A percentile compares a stretch with the other conserved stretches of the same genome.
phyloP scores from a whole-genome alignment of 306 rosid genomes.

The Benincasa hispida region DNA sequence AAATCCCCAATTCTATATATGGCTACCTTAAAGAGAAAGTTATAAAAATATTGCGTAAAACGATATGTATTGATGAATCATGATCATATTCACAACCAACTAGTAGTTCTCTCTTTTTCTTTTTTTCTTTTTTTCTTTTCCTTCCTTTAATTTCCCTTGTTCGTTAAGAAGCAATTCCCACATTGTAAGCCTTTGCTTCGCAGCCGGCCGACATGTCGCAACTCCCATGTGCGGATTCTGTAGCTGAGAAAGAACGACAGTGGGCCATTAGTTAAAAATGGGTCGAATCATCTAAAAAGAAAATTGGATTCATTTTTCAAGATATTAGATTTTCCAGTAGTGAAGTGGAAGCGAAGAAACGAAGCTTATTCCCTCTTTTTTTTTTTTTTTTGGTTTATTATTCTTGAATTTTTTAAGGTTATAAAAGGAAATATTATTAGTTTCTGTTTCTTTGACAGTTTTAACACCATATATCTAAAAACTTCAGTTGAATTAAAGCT shows the following conservation, averaged over 20 bases:
- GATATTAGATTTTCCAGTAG: slow-evolving; percentile 37
- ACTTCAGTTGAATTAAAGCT: background rate
- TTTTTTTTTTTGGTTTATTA: slow-evolving; percentile 1
- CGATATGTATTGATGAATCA: background rate
- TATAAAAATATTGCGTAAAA: background rate
- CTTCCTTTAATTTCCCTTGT: background rate
- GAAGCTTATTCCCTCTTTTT: slow-evolving; percentile 37
- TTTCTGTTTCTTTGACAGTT: background rate
- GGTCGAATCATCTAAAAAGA: background rate
- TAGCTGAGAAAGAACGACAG: background rate
- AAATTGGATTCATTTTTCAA: background rate
- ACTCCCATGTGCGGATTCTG: background rate
- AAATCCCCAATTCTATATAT: background rate
- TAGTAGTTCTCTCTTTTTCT: background rate
- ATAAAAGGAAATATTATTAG: background rate
- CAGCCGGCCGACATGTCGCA: background rate
- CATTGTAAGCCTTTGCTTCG: background rate
- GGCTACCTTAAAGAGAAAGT: background rate
- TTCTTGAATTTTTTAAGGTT: background rate
- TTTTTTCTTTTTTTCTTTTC: too few species aligned
- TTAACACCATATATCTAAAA: background rate
- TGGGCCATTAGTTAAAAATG: background rate
- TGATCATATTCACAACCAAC: background rate
- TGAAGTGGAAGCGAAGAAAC: slow-evolving; percentile 99
- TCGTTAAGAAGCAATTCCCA: background rate